phyloP scores from a whole-genome alignment of 345 rosid genomes.

The Populus ilicifolia region DNA sequence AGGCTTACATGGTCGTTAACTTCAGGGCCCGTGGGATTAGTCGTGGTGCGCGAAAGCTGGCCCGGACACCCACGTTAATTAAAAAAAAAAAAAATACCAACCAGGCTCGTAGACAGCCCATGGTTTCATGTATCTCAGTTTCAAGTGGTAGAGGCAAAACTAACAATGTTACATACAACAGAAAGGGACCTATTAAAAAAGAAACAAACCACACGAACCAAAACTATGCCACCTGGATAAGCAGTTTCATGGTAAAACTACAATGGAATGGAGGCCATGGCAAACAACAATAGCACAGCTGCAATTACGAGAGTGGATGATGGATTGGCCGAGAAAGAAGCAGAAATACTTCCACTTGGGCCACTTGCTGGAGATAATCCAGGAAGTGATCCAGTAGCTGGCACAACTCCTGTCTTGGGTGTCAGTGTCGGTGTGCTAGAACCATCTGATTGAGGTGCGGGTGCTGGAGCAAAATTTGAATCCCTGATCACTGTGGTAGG shows the following conservation, averaged over 20 bases:
- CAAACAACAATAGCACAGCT: constrained; percentile 20
- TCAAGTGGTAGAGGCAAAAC: background rate
- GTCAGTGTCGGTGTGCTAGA: constrained; percentile 25
- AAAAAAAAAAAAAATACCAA: constrained; percentile 1
- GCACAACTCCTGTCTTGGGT: constrained; percentile 46
- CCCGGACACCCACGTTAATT: too few relatives aligned
- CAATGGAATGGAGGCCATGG: constrained; percentile 23
- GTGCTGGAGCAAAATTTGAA: constrained; percentile 54
- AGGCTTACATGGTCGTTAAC: too few relatives aligned
- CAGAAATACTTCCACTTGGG: constrained; percentile 55
- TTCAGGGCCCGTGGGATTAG: too few relatives aligned
- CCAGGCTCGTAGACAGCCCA: background rate
- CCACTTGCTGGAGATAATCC: constrained; percentile 48
- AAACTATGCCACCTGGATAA: constrained; percentile 13
- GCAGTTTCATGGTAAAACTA: constrained; percentile 21
- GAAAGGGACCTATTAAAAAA: constrained; percentile 7
- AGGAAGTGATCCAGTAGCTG: constrained; percentile 59
- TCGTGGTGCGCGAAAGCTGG: too few relatives aligned
- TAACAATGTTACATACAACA: constrained; percentile 20
- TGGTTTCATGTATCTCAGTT: constrained; percentile 6
- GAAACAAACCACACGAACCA: constrained; percentile 13
- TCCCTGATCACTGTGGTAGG: constrained; percentile 61
- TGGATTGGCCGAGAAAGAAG: constrained; percentile 40
- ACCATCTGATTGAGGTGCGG: constrained; percentile 47
- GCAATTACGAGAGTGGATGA: constrained; percentile 19